Evolutionary conservation across 306 rosid genomes (phyloP), one percentile per base, ranked within the genome.

Genomic region (Sesbania bispinosa): DNA sequence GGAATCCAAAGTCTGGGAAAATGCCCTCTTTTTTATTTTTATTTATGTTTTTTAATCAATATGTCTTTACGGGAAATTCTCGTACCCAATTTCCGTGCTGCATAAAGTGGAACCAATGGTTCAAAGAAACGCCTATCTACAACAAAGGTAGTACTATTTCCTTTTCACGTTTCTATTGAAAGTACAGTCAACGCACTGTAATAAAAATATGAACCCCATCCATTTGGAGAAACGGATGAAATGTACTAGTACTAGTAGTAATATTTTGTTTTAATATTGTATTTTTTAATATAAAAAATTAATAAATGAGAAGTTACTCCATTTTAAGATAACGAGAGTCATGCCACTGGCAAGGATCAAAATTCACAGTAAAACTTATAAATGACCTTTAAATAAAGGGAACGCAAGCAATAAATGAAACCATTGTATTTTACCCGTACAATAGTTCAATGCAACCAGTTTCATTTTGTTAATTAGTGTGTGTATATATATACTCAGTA

Each of bases 11-110:
- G 38, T 54, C 29, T 71, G 66, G 81, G 46, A 61, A 75, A 65
- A 38, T 43, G 78, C 10, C 46, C 43, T 13, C 45, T 16, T 9
- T 20, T 69, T 36, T 35, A 30, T 62, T 64, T n/a, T n/a, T n/a
- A n/a, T n/a, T 43, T 62, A 64, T 73, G 38, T 46, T 20, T 14
- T 26, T 9, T 32, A n/a, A n/a, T 32, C 13, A 33, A 20, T 9
- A 48, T 55, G 67, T 85, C 54, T 20, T 13, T 32, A 32, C 1
- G 4, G 42, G 80, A 43, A 79, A 74, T 77, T 83, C 47, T 60
- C 79, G 67, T 18, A 57, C 70, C 77, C 58, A 53, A 61, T 79
- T 79, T 69, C 67, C 23, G 10, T 72, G 82, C 73, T 69, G 71
- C 76, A 27, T 61, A 60, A 79, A 81, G 64, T 9, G 63, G 10